Evolutionary conservation across 768 basidiomycete genomes (phyloP).

Genomic region (Mycena chlorophos): DNA sequence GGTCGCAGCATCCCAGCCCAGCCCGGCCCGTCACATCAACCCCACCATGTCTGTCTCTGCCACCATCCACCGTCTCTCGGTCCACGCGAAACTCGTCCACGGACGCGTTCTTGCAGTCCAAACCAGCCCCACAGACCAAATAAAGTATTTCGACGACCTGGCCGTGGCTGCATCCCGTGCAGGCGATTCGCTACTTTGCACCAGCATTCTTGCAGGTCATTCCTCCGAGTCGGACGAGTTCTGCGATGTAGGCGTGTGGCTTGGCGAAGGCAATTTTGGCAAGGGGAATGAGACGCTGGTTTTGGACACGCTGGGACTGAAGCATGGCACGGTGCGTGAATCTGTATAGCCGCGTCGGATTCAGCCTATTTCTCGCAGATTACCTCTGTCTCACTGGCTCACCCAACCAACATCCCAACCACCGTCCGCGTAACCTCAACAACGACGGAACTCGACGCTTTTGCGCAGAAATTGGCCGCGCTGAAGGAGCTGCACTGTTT

Average conservation of each 20-base stretch:
- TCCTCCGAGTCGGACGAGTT: slow-evolving; percentile 60
- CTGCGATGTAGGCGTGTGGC: slow-evolving; percentile 53
- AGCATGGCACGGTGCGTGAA: slow-evolving; percentile 19
- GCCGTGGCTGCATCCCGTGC: slow-evolving; percentile 39
- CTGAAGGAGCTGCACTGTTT: slow-evolving; percentile 31
- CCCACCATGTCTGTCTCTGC: slow-evolving; percentile 3
- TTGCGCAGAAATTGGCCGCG: slow-evolving; percentile 8
- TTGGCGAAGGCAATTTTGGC: slow-evolving; percentile 45
- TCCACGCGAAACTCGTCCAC: background rate
- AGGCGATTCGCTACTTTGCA: slow-evolving; percentile 42
- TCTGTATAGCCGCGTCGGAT: slow-evolving; percentile 6
- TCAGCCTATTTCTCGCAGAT: slow-evolving; percentile 14
- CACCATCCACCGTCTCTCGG: background rate
- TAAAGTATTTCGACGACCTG: slow-evolving; percentile 32
- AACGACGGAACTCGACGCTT: slow-evolving; percentile 8
- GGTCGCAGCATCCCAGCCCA: background rate
- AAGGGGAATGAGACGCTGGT: slow-evolving; percentile 41
- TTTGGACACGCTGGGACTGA: slow-evolving; percentile 27
- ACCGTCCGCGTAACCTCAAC: slow-evolving; percentile 12
- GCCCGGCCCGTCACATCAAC: background rate
- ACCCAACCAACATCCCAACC: slow-evolving; percentile 17
- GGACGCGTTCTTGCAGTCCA: background rate
- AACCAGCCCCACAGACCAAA: background rate
- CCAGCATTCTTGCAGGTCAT: slow-evolving; percentile 55
- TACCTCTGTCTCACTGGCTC: slow-evolving; percentile 10